These are phyloP conservation scores for Nemania diffusa DNA, from an alignment of 2,329 filamentous ascomycete genomes.

Conservation along the genomic window DNA sequence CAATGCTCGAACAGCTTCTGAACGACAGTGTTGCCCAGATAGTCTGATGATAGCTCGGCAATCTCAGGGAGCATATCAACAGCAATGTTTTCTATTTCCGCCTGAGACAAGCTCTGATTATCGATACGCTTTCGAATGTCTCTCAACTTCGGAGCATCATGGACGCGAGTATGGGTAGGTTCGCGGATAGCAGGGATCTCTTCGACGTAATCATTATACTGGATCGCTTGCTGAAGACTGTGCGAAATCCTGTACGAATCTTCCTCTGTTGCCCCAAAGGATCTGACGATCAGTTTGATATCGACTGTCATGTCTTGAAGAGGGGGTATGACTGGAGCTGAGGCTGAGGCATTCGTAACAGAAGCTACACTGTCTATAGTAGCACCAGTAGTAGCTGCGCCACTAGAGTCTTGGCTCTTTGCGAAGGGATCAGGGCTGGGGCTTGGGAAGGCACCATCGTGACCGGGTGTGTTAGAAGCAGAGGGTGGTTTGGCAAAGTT, in stretches of 20 bases:
- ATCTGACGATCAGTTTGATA: conserved; percentile 84
- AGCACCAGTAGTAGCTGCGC: conserved; percentile 52
- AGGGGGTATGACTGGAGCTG: conserved; percentile 74
- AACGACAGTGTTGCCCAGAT: conserved; percentile 98
- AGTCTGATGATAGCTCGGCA: conserved; percentile 92
- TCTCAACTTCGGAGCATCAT: conserved; percentile 92
- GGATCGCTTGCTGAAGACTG: conserved; percentile 80
- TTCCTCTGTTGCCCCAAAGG: conserved; percentile 86
- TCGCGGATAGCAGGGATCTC: conserved; percentile 93
- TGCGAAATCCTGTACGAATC: conserved; percentile 77
- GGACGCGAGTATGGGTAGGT: conserved; percentile 85
- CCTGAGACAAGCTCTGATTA: conserved; percentile 85
- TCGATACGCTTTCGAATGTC: conserved; percentile 98
- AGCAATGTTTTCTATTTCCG: conserved; percentile 92
- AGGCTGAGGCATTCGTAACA: conserved; percentile 50
- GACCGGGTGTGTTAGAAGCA: conserved; percentile 86
- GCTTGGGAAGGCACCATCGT: conserved; percentile 87
- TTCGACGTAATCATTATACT: conserved; percentile 75
- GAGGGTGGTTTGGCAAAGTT: conserved; percentile 98
- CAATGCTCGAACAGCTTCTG: conserved; percentile 99
- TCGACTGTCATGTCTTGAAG: conserved; percentile 83
- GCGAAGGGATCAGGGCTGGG: conserved; percentile 88
- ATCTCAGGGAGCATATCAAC: conserved; percentile 96
- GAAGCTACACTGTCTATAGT: conserved; percentile 45
- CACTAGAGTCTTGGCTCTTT: conserved; percentile 63